A percentile compares a stretch with the other conserved stretches of the same genome.
Evolutionary conservation across 2,329 filamentous ascomycete genomes (phyloP).

Genomic region (Fusarium acutatum): DNA sequence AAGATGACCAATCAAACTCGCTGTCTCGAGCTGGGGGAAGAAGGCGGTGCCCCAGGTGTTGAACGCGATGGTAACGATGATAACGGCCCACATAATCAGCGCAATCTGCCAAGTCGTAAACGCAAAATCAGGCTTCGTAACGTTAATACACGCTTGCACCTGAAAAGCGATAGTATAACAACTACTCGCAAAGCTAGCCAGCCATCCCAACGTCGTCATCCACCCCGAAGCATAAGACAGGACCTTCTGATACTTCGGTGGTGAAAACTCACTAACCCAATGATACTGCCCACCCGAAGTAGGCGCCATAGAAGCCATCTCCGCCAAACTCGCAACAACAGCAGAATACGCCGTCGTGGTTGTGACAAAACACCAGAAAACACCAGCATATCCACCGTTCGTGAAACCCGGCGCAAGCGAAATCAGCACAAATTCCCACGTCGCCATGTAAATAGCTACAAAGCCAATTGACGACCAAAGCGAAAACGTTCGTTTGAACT

Average conservation of each 20-base stretch:
- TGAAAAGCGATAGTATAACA: constrained; percentile 27
- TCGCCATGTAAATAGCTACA: constrained; percentile 27
- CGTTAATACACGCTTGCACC: constrained; percentile 23
- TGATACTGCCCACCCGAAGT: constrained; percentile 24
- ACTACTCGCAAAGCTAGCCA: constrained; percentile 23
- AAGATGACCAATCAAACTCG: constrained; percentile 6
- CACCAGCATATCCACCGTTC: constrained; percentile 17
- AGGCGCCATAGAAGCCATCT: constrained; percentile 29
- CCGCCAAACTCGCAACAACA: constrained; percentile 18
- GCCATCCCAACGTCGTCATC: constrained; percentile 27
- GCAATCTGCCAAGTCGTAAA: constrained; percentile 21
- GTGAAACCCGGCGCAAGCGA: constrained; percentile 19
- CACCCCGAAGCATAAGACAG: constrained; percentile 15
- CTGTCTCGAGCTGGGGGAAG: constrained; percentile 17
- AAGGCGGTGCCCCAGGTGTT: constrained; percentile 24
- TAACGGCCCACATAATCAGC: constrained; percentile 26
- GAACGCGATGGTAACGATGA: constrained; percentile 11
- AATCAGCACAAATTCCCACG: constrained; percentile 26
- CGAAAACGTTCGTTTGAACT: constrained; percentile 18
- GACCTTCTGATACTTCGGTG: constrained; percentile 6
- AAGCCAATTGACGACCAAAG: constrained; percentile 28
- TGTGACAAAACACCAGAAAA: constrained; percentile 24
- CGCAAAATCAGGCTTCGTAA: constrained; percentile 18
- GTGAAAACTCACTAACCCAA: constrained; percentile 27
- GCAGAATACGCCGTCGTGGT: constrained; percentile 6